Conservation (phyloP, 2,329 filamentous ascomycete species). For the Calonectria hawksworthii region DNA sequence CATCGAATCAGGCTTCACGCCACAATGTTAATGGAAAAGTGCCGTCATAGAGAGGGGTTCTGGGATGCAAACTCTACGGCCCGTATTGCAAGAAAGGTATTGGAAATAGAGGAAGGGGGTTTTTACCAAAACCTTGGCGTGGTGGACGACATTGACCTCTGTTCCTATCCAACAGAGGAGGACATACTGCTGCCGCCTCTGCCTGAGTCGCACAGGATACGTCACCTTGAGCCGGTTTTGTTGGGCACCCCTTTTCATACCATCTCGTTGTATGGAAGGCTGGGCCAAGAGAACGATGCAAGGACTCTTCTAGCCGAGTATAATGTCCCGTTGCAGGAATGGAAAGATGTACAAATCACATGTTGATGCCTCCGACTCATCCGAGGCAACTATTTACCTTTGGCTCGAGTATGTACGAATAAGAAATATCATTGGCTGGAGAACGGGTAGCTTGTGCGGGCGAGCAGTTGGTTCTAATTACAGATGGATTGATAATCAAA, state of each 20-base stretch:
- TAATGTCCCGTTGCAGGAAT: slow-evolving; percentile 20
- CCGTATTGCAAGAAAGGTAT: slow-evolving; percentile 51
- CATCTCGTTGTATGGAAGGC: slow-evolving; percentile 37
- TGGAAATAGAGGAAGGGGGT: slow-evolving; percentile 54
- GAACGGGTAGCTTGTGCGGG: background rate
- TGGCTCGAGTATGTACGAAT: background rate
- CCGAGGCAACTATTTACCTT: background rate
- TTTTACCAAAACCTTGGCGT: slow-evolving; percentile 34
- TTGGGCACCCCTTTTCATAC: slow-evolving; percentile 38
- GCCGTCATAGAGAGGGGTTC: slow-evolving; percentile 55
- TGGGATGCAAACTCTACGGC: slow-evolving; percentile 55
- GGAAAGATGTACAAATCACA: slow-evolving; percentile 19
- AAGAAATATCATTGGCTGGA: background rate
- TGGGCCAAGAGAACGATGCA: slow-evolving; percentile 1
- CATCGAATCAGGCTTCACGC: slow-evolving; percentile 57
- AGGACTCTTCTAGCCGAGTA: slow-evolving; percentile 38
- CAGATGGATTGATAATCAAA: background rate
- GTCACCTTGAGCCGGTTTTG: slow-evolving; percentile 37
- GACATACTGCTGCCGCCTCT: slow-evolving; percentile 33
- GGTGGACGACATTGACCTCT: slow-evolving; percentile 30
- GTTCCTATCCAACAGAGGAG: slow-evolving; percentile 4
- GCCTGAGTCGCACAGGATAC: slow-evolving; percentile 31
- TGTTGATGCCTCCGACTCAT: background rate
- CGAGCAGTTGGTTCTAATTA: background rate
- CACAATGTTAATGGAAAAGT: slow-evolving; percentile 47